Conservation (phyloP, 108 stramenopile genomes). For the Mayamaea pseudoterrestris region DNA sequence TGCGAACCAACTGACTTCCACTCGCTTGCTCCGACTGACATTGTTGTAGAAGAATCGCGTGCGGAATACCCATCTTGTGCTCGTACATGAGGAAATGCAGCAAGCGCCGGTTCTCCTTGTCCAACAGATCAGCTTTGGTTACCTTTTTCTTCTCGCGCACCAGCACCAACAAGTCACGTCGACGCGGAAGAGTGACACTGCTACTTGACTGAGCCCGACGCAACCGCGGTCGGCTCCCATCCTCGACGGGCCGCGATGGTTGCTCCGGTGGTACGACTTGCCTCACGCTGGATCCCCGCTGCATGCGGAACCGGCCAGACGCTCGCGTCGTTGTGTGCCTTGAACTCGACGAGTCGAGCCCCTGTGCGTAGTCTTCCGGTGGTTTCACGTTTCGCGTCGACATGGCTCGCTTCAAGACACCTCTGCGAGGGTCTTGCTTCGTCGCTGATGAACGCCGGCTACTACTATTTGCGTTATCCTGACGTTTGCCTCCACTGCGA, state of each 20-base stretch:
- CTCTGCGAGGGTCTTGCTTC: constrained; percentile 6
- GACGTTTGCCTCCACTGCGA: background rate
- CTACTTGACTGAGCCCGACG: too few relatives aligned
- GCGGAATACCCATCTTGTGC: constrained; percentile 8
- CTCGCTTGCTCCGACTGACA: too few relatives aligned
- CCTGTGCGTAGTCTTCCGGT: constrained; percentile 5
- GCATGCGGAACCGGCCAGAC: background rate
- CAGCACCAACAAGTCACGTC: constrained; percentile 1
- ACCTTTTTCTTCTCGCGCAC: constrained; percentile 6
- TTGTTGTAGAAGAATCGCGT: too few relatives aligned
- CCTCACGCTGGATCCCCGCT: too few relatives aligned
- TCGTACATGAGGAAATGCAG: constrained; percentile 10
- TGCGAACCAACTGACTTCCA: too few relatives aligned
- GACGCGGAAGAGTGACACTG: background rate
- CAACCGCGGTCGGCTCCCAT: too few relatives aligned
- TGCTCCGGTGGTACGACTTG: too few relatives aligned
- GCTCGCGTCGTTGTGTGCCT: background rate
- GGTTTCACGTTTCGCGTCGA: constrained; percentile 9
- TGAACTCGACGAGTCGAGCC: background rate
- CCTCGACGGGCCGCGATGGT: too few relatives aligned
- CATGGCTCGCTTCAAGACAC: constrained; percentile 13
- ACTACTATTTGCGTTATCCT: background rate
- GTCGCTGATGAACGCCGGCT: background rate
- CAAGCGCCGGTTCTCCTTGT: constrained; percentile 9
- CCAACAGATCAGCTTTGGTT: background rate